Evolutionary conservation across 2,329 filamentous ascomycete genomes (phyloP).

Genomic region (Apiospora saccharicola): DNA sequence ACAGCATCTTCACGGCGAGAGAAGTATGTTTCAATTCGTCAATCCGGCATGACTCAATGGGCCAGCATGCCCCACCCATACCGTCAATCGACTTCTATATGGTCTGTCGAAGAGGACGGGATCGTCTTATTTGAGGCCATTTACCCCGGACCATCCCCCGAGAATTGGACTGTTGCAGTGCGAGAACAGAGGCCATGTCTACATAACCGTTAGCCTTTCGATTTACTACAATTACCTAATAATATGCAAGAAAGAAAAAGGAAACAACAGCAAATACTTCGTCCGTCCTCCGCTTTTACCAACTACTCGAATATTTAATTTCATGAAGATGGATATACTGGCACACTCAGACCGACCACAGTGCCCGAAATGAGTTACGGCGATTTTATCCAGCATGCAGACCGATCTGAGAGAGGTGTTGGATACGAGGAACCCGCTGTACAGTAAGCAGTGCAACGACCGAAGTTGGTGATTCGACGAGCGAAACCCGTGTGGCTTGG

Average conservation of each 20-base stretch:
- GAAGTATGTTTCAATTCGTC: neutral
- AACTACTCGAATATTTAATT: neutral
- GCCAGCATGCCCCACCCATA: slow-evolving; percentile 1
- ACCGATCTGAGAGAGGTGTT: neutral
- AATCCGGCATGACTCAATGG: slow-evolving; percentile 10
- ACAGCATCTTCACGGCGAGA: slow-evolving; percentile 10
- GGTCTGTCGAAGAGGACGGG: neutral
- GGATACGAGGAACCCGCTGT: neutral
- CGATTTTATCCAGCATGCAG: neutral
- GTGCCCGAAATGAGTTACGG: neutral
- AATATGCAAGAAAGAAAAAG: neutral
- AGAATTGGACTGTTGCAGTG: neutral
- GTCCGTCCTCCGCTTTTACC: neutral
- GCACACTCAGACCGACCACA: neutral
- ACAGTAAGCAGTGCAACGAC: slow-evolving; percentile 5
- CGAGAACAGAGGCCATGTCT: neutral
- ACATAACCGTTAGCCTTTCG: neutral
- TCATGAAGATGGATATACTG: neutral
- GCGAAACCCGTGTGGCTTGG: neutral
- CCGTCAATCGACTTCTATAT: neutral
- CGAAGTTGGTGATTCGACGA: neutral
- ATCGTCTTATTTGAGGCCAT: slow-evolving; percentile 22
- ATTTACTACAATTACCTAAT: neutral
- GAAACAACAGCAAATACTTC: neutral
- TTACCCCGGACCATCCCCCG: slow-evolving; percentile 5